phyloP scores from a whole-genome alignment of 805 yeast species.

The Kodamaea kaohsiungensis region DNA sequence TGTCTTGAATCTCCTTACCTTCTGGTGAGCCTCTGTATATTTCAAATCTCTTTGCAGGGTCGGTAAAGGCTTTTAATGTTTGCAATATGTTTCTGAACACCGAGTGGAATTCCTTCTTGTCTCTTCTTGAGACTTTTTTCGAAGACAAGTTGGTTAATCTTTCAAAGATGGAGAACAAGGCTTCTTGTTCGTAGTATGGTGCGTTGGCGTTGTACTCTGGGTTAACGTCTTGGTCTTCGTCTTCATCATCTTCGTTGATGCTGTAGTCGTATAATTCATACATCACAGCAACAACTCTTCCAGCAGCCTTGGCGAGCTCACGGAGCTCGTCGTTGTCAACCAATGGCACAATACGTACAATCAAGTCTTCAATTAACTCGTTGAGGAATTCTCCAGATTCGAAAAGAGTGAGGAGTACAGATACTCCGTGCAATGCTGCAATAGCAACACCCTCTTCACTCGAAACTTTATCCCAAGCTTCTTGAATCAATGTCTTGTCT shows the following conservation, averaged over 20 bases:
- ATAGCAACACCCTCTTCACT: conserved; percentile 40
- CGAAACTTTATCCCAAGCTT: conserved; percentile 29
- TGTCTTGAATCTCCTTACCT: conserved; percentile 34
- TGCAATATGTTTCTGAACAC: conserved; percentile 57
- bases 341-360: conserved; percentile 42
- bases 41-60: conserved; percentile 33
- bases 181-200: conserved; percentile 57
- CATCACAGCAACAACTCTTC: conserved; percentile 54
- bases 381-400: conserved; percentile 45
- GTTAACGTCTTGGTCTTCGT: conserved; percentile 31
- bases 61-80: conserved; percentile 46
- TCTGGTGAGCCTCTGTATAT: conserved; percentile 35
- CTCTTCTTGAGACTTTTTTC: conserved; percentile 61
- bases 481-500: conserved; percentile 36
- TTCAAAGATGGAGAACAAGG: conserved; percentile 40
- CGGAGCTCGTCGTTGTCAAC: conserved; percentile 41
- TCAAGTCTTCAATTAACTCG: conserved; percentile 40
- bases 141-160: conserved; percentile 52
- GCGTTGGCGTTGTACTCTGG: conserved; percentile 45
- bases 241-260: conserved; percentile 38
- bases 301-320: conserved; percentile 56
- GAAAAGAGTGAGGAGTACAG: conserved; percentile 44
- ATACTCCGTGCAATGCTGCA: conserved; percentile 49
- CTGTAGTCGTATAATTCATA: conserved; percentile 54
- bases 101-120: conserved; percentile 59